phyloP scores from a whole-genome alignment of 2,329 filamentous ascomycete species.

The Botrytis hyacinthi region DNA sequence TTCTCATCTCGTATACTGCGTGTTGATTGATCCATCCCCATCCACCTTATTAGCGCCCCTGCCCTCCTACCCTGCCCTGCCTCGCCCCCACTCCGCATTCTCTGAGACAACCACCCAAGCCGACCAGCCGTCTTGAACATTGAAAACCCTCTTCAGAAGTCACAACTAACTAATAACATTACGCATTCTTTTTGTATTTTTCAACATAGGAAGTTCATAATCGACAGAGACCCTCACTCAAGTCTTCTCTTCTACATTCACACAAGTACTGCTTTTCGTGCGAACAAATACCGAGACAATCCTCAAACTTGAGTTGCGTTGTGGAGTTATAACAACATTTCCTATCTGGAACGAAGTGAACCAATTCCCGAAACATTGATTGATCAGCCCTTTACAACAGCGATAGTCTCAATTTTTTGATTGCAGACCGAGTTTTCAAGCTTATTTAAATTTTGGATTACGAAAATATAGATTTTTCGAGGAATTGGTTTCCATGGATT shows the following conservation, averaged over 20 bases:
- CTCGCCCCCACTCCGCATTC: conserved; percentile 20
- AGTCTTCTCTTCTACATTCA: not conserved
- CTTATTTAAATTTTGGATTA: not conserved
- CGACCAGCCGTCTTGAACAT: not conserved
- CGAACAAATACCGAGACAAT: conserved; percentile 1
- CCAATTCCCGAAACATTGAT: conserved; percentile 20
- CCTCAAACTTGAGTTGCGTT: conserved; percentile 11
- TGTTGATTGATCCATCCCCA: not conserved
- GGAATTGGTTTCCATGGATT: conserved; percentile 6
- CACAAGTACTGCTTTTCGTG: not conserved
- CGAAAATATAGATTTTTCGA: not conserved
- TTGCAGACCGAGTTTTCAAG: not conserved
- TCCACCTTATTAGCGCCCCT: conserved; percentile 2
- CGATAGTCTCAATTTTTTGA: not conserved
- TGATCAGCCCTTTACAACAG: not conserved
- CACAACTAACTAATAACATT: not conserved
- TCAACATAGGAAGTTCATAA: not conserved
- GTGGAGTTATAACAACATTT: conserved; percentile 8
- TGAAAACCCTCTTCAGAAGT: not conserved
- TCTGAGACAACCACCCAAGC: conserved; percentile 13
- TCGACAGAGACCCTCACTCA: not conserved
- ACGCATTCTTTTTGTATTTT: not conserved
- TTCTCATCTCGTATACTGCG: not conserved
- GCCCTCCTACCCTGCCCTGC: conserved; percentile 1
- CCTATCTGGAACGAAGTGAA: not conserved